phyloP scores from a whole-genome alignment of 176 grass and related monocot genomes.

The Oryza glumipatula region DNA sequence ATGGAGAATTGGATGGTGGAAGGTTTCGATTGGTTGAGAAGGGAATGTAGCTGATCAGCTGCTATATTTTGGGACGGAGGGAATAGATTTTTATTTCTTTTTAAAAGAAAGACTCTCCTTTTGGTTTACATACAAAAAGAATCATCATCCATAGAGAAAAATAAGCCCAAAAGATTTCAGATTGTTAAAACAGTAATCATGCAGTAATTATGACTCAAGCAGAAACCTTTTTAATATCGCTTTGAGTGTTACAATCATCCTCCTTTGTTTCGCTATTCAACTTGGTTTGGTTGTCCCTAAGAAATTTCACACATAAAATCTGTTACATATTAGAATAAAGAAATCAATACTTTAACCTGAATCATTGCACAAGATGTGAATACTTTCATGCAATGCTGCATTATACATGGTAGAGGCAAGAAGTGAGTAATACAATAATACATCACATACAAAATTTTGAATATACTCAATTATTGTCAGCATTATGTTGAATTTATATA shows the following conservation, averaged over 20 bases:
- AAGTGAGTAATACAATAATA: slow-evolving; percentile 2
- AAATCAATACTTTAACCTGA: neutral
- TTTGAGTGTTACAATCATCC: slow-evolving; percentile 35
- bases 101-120: neutral
- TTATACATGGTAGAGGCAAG: neutral
- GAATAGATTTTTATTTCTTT: neutral
- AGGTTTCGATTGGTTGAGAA: too few relatives aligned
- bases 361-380: neutral
- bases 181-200: neutral
- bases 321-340: slow-evolving; percentile 7
- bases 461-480: neutral
- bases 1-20: too few relatives aligned
- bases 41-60: too few relatives aligned
- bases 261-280: slow-evolving; percentile 39
- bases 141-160: neutral
- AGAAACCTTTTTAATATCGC: slow-evolving; percentile 57
- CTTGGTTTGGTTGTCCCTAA: slow-evolving; percentile 60
- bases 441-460: neutral
- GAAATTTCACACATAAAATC: slow-evolving; percentile 35
- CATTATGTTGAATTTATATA: slow-evolving; percentile 12
- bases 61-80: too few relatives aligned
- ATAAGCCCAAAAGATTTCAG: neutral
- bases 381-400: neutral
- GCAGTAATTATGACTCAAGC: slow-evolving; percentile 10
- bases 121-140: neutral